These are phyloP conservation scores for Tephrocybe sp. DNA, from an alignment of 768 basidiomycete genomes.

Conservation along the genomic window DNA sequence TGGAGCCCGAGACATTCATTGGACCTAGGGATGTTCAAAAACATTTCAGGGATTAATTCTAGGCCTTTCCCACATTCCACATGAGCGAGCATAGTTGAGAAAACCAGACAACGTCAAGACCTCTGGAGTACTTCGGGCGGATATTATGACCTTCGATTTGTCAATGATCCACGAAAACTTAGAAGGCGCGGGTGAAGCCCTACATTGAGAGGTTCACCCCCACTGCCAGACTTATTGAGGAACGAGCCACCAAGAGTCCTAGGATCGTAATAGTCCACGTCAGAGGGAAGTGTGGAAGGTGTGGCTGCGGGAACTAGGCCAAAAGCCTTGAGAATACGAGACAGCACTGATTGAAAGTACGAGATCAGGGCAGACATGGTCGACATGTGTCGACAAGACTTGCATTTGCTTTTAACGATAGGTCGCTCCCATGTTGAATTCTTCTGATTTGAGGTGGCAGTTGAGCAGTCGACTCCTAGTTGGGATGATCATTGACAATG, in stretches of 20 bases:
- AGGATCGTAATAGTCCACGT: conserved; percentile 23
- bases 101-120: conserved; percentile 49
- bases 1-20: conserved; percentile 70
- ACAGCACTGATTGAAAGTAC: neutral
- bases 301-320: neutral
- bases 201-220: conserved; percentile 27
- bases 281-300: neutral
- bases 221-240: conserved; percentile 24
- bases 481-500: neutral
- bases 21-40: conserved; percentile 23
- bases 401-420: conserved; percentile 1
- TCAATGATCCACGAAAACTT: neutral
- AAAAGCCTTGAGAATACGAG: conserved; percentile 1
- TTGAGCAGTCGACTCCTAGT: conserved; percentile 5
- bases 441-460: neutral
- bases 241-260: conserved; percentile 20
- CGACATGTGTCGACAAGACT: neutral
- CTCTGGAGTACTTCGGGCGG: conserved; percentile 47
- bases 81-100: conserved; percentile 50
- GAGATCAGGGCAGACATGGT: conserved; percentile 6
- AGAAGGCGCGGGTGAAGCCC: conserved; percentile 15
- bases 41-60: no score
- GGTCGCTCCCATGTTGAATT: neutral
- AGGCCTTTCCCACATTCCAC: conserved; percentile 48
- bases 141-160: conserved; percentile 50